Evolutionary conservation across 352 stramenopile species (phyloP).

Genomic region (Phytophthora citricola): DNA sequence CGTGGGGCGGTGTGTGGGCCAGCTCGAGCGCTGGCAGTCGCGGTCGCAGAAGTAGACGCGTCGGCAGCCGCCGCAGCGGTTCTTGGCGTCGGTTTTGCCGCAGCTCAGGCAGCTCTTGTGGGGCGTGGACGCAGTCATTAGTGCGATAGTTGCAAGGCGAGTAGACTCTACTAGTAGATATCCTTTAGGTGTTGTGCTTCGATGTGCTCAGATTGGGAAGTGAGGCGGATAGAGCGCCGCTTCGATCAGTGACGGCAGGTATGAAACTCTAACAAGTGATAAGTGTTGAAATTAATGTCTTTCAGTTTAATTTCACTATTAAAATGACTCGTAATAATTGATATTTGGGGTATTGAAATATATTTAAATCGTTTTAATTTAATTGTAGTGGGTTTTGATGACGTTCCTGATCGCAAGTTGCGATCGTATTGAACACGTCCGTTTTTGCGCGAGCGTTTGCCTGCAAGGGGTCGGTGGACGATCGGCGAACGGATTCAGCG

Average conservation of each 20-base stretch:
- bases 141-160: background rate
- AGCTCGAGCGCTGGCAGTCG: conserved; percentile 74
- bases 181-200: conserved; percentile 2
- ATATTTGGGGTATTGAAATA: too few species aligned
- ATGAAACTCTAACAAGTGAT: background rate
- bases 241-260: conserved; percentile 6
- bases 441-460: conserved; percentile 2
- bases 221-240: conserved; percentile 13
- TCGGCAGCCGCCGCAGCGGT: conserved; percentile 77
- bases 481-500: background rate
- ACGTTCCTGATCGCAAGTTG: background rate
- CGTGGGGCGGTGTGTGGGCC: conserved; percentile 57
- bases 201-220: conserved; percentile 33
- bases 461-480: background rate
- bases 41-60: conserved; percentile 81
- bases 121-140: conserved; percentile 12
- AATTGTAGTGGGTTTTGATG: too few species aligned
- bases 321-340: too few species aligned
- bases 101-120: conserved; percentile 55
- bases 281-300: too few species aligned
- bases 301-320: too few species aligned
- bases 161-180: background rate
- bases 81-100: conserved; percentile 52
- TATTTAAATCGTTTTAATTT: too few species aligned
- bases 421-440: conserved; percentile 11